Conservation (phyloP, 495 filamentous ascomycete species). For the Delitschia confertaspora region DNA sequence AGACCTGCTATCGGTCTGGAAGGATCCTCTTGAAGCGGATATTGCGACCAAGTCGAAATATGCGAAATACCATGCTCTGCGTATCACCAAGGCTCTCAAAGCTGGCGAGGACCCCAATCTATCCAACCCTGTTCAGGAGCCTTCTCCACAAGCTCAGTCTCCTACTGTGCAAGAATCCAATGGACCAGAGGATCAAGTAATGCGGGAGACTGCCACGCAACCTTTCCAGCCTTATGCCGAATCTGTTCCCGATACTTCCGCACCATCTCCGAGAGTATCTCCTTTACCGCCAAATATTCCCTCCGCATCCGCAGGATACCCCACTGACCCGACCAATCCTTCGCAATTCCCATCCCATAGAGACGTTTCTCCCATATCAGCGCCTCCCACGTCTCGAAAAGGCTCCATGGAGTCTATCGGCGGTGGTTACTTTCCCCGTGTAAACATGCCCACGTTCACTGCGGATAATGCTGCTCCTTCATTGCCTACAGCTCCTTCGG, state of each 20-base stretch:
- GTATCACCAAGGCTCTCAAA: conserved; percentile 84
- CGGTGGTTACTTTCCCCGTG: conserved; percentile 47
- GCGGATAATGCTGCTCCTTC: conserved; percentile 20
- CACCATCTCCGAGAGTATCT: conserved; percentile 37
- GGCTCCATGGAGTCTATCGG: conserved; percentile 35
- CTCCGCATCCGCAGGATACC: conserved; percentile 11
- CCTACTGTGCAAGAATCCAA: conserved; percentile 44
- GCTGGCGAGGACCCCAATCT: conserved; percentile 89
- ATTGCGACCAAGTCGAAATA: conserved; percentile 82
- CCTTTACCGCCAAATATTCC: conserved; percentile 15
- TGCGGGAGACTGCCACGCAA: conserved; percentile 33
- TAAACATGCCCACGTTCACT: conserved; percentile 35
- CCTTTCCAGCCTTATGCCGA: conserved; percentile 30
- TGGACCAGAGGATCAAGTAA: conserved; percentile 54
- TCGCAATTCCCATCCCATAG: conserved; percentile 21
- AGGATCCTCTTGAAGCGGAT: conserved; percentile 64
- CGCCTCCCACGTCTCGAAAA: conserved; percentile 17
- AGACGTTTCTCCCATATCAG: conserved; percentile 38
- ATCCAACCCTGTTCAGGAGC: conserved; percentile 62
- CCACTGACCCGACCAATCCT: conserved; percentile 12
- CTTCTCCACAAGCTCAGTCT: conserved; percentile 36
- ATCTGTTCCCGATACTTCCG: conserved; percentile 29
- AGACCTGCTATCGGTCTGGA: conserved; percentile 80
- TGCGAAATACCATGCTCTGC: conserved; percentile 88
- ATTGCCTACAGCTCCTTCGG: conserved; percentile 22